These are phyloP conservation scores for Musa troglodytarum DNA, from an alignment of 176 grass and related monocot species.

Conservation along the genomic window DNA sequence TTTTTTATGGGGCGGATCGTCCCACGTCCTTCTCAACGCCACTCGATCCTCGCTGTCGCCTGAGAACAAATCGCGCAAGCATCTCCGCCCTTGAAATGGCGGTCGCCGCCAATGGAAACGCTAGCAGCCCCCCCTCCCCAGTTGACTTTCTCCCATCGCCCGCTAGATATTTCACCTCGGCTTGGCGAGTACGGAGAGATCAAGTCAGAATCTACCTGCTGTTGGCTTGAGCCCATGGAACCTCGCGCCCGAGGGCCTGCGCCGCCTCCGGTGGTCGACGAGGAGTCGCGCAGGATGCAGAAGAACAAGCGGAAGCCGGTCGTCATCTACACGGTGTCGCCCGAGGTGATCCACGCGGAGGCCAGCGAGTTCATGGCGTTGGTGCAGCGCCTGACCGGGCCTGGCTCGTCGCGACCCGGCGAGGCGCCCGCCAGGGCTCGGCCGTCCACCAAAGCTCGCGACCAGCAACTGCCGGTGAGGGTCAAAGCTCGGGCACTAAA, in stretches of 20 bases:
- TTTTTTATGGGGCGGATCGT: neutral
- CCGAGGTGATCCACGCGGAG: neutral
- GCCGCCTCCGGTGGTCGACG: neutral
- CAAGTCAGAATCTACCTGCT: too few species aligned
- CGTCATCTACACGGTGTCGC: neutral
- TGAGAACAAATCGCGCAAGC: neutral
- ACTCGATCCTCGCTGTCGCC: neutral
- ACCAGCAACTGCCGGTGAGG: neutral
- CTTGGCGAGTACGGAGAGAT: neutral
- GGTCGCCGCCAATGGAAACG: neutral
- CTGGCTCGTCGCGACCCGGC: neutral
- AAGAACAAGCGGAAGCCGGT: slow-evolving; percentile 1
- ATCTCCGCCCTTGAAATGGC: neutral
- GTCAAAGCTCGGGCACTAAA: too few species aligned
- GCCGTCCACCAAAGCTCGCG: neutral
- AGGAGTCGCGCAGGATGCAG: neutral
- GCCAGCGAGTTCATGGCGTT: neutral
- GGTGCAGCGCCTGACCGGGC: neutral
- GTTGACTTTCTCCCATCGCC: neutral
- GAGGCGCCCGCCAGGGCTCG: neutral
- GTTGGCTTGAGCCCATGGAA: neutral
- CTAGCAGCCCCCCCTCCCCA: too few species aligned
- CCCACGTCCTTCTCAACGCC: neutral
- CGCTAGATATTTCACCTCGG: neutral
- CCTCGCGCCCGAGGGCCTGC: neutral